These are phyloP conservation scores for Boletus rufocinnamomeus DNA, from an alignment of 768 basidiomycete genomes.

Conservation along the genomic window DNA sequence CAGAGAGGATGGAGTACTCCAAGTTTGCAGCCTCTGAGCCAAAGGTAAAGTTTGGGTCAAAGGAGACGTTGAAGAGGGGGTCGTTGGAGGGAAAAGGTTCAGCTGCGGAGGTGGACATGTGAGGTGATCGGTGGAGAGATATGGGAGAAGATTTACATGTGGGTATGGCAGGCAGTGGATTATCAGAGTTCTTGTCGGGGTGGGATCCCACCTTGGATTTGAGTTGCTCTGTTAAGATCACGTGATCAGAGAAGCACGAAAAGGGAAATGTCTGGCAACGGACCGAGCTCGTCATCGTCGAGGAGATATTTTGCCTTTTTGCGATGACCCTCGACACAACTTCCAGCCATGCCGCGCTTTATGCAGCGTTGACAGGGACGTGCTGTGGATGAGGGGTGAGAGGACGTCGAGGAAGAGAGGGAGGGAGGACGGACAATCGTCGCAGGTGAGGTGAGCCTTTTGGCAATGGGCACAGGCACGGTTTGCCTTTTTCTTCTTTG, in stretches of 20 bases:
- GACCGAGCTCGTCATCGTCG: slow-evolving; percentile 91
- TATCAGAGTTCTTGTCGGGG: slow-evolving; percentile 35
- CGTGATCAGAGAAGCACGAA: slow-evolving; percentile 27
- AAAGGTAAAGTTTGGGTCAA: slow-evolving; percentile 66
- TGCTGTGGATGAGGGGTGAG: slow-evolving; percentile 49
- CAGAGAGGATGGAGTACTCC: slow-evolving; percentile 93
- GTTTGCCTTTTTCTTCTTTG: slow-evolving; percentile 94
- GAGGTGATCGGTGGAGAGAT: slow-evolving; percentile 5
- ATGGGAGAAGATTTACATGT: slow-evolving; percentile 31
- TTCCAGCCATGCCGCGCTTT: slow-evolving; percentile 86
- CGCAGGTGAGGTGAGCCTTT: slow-evolving; percentile 97
- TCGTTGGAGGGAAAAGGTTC: slow-evolving; percentile 57
- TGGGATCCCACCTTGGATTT: slow-evolving; percentile 35
- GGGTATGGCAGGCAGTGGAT: slow-evolving; percentile 27
- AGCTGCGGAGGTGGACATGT: slow-evolving; percentile 33
- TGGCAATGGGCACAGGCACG: slow-evolving; percentile 96
- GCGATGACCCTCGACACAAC: slow-evolving; percentile 91
- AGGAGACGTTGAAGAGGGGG: slow-evolving; percentile 58
- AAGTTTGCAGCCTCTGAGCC: slow-evolving; percentile 90
- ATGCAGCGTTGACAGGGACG: slow-evolving; percentile 95
- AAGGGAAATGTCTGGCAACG: slow-evolving; percentile 19
- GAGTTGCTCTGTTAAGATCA: slow-evolving; percentile 40
- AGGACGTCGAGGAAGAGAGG: background rate
- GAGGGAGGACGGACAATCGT: slow-evolving; percentile 73
- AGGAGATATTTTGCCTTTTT: slow-evolving; percentile 98